Evolutionary conservation across 768 basidiomycete species (phyloP).

Genomic region (Ramaria sp.): DNA sequence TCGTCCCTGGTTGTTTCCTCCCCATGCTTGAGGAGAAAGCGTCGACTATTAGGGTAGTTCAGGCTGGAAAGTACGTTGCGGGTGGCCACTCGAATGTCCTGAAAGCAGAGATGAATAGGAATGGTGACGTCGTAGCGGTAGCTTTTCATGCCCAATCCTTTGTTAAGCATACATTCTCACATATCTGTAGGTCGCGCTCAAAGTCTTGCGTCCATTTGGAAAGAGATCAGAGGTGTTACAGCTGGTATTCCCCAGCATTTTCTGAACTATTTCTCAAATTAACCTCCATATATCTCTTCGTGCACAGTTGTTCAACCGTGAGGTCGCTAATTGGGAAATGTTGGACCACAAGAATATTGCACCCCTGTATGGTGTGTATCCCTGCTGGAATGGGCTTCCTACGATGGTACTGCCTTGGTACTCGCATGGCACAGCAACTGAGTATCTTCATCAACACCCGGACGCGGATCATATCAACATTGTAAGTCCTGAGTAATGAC

Average conservation of each 20-base stretch:
- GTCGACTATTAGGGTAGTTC: no score
- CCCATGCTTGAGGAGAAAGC: no score
- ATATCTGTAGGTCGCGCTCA: neutral
- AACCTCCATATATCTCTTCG: no score
- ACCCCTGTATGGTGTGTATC: conserved; percentile 15
- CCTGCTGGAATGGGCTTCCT: conserved; percentile 7
- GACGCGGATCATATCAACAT: neutral
- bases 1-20: no score
- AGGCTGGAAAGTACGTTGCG: no score
- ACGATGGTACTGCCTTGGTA: neutral
- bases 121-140: neutral
- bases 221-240: neutral
- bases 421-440: neutral
- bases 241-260: no score
- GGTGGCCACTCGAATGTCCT: neutral
- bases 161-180: neutral
- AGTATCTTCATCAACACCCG: neutral
- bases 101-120: neutral
- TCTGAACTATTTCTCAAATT: no score
- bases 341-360: conserved; percentile 18
- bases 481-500: neutral
- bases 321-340: conserved; percentile 10
- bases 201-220: neutral
- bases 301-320: no score
- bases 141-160: neutral